Percentiles rank a stretch among this genome's conserved stretches.
Evolutionary conservation across 805 yeast species (phyloP).

Genomic region (Saccharomycopsis synnaedendra): DNA sequence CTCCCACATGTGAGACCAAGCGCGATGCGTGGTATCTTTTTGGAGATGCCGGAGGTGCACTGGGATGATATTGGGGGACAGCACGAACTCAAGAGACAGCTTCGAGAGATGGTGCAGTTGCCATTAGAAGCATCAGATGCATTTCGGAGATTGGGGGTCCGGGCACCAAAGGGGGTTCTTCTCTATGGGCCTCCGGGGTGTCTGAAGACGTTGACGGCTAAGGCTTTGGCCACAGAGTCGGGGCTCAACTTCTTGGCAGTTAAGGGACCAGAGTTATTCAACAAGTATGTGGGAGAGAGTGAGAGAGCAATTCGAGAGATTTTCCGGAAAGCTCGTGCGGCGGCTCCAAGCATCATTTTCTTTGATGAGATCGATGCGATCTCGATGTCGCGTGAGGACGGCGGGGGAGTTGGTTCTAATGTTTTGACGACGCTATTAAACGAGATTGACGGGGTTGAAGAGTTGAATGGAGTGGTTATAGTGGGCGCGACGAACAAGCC

Average conservation of each 20-base stretch:
- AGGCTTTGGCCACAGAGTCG: conserved; percentile 91
- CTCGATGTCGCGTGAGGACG: conserved; percentile 47
- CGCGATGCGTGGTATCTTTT: conserved; percentile 91
- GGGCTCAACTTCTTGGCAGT: conserved; percentile 90
- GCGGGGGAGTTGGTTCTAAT: conserved; percentile 38
- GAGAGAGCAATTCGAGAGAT: conserved; percentile 90
- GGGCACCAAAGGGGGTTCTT: conserved; percentile 87
- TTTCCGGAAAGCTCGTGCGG: conserved; percentile 87
- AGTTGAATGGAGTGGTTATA: conserved; percentile 82
- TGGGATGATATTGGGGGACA: conserved; percentile 98
- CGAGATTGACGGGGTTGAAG: conserved; percentile 97
- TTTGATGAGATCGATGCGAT: conserved; percentile 97
- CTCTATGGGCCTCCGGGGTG: conserved; percentile 98
- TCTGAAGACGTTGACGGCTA: conserved; percentile 89
- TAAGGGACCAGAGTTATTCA: conserved; percentile 93
- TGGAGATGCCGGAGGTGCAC: conserved; percentile 87
- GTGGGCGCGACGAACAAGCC: conserved; percentile 97
- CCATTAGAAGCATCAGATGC: conserved; percentile 78
- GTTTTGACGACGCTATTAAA: conserved; percentile 85
- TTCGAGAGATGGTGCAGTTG: conserved; percentile 83
- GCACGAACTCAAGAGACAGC: conserved; percentile 63
- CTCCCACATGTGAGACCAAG: conserved; percentile 80
- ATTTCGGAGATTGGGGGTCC: conserved; percentile 65
- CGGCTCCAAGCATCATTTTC: conserved; percentile 87
- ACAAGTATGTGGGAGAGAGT: conserved; percentile 92